Evolutionary conservation across 2,329 filamentous ascomycete species (phyloP), one percentile per base, ranked within the genome.

Genomic region (Coleophoma cylindrospora): DNA sequence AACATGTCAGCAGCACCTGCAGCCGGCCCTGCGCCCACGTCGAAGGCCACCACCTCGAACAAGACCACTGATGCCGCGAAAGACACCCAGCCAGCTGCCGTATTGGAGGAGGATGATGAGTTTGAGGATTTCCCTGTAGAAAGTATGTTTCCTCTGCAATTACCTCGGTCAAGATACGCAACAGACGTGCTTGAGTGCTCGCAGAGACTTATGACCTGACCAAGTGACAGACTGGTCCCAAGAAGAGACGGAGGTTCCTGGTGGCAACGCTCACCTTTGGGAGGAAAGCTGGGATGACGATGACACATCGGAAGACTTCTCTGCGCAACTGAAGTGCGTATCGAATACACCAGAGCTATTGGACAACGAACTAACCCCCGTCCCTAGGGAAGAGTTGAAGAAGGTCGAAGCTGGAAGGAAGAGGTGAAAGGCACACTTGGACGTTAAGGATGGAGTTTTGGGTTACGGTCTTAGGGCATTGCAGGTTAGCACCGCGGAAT

Each of bases 251-350:
- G 90, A 96, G 67, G 86, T 85, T 50, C 87, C 87, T 77, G 83
- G 77, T 54, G 82, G 75, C 61, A 85, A 84, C 64, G 81, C 84
- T 68, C 91, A 97, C 74, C 76, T 99, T 49, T 99, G 94, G 94
- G 94, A 99, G 72, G 94, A 99, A 78, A 96, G 91, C 77, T 99
- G 94, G 94, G 94, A 99, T 66, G 94, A 99, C 65, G 92, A 97
- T 68, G 94, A 97, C 72, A 94, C 90, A 58, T 94, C 81, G 63
- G 94, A 99, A 67, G 94, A 99, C 65, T 99, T 99, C 69, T 94
- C 91, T 12, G 82, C 88, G 64, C 92, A 97, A 75, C 74, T 99
- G 65, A 95, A 90, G 92, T 96, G 70, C 59, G 86, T 76, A 48
- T 27, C 21, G 12, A 13, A 32, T 2, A 15, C 33, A 41, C 34